A percentile compares a stretch with the other conserved stretches of the same genome.
phyloP scores from a whole-genome alignment of 352 stramenopile genomes.

The Phytophthora syringae region DNA sequence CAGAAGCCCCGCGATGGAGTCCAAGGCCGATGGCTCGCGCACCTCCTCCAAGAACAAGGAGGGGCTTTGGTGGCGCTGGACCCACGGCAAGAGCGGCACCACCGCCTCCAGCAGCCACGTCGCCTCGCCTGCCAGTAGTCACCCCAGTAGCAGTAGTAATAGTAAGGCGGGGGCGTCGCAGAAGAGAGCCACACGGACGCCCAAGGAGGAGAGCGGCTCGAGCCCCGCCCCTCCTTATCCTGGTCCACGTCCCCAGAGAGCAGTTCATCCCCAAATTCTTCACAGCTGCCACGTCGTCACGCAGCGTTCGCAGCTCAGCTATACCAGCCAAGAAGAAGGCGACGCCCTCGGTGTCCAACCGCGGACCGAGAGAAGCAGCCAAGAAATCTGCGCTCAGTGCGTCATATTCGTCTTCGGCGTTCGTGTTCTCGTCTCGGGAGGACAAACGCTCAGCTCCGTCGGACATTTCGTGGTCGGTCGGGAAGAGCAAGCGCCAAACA shows the following conservation, averaged over 20 bases:
- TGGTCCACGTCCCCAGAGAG: constrained; percentile 27
- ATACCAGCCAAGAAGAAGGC: constrained; percentile 36
- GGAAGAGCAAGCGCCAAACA: constrained; percentile 41
- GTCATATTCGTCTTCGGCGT: constrained; percentile 24
- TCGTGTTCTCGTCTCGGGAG: constrained; percentile 29
- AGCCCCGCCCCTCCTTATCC: not conserved
- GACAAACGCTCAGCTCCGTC: constrained; percentile 27
- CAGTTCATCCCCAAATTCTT: constrained; percentile 36
- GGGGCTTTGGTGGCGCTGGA: constrained; percentile 78
- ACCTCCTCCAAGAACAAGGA: constrained; percentile 37
- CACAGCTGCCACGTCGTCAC: constrained; percentile 13
- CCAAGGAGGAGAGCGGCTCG: constrained; percentile 28
- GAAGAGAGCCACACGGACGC: constrained; percentile 41
- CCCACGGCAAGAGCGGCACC: constrained; percentile 71
- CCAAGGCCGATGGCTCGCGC: constrained; percentile 35
- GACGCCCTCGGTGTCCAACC: constrained; percentile 13
- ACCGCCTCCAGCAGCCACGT: constrained; percentile 29
- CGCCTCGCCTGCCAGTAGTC: constrained; percentile 22
- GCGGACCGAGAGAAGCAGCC: constrained; percentile 17
- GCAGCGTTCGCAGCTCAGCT: not conserved
- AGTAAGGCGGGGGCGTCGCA: constrained; percentile 46
- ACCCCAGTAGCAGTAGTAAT: constrained; percentile 38
- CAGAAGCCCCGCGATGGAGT: constrained; percentile 38
- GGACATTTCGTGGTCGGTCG: constrained; percentile 41
- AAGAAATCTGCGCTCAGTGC: constrained; percentile 24